Base-by-base conservation (phyloP, 257 asterid genomes). In the Nicotiana paniculata region DNA sequence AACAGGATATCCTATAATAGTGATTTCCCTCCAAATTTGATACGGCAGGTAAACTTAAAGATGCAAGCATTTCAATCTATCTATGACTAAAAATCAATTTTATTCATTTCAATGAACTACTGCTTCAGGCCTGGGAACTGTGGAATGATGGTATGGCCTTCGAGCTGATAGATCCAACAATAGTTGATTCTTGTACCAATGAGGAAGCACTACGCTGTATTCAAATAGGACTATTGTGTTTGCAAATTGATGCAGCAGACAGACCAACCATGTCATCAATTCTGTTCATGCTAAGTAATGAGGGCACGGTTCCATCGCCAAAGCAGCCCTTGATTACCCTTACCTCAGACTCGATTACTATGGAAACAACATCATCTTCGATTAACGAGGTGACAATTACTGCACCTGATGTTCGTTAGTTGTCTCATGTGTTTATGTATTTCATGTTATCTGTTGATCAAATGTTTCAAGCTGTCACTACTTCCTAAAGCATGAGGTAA, bases 161-260 rank as follows among this genome's bases (percentile, higher is more conserved):
- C n/a, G 84, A 82, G 10, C 66, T 80, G 8, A 11, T 75, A 55
- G 86, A 88, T 84, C 83, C 86, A 58, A 13, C 78, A 2, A 33
- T 74, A 10, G 86, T 58, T 26, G 86, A 65, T 18, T 78, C 82
- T 0, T 83, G 43, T 46, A 12, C 63, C 26, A 9, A 9, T 1
- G 62, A 51, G 70, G 87, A 83, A 78, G 88, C 43, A 11, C 1
- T 46, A 32, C 80, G 85, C 63, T 85, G 86, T 80, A 70, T 85
- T 59, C 87, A 79, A 6, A 83, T 88, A 5, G 82, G 89, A 3
- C 86, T 88, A 11, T 58, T 88, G 78, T 88, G 89, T n/a, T 88
- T 87, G 16, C 87, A 87, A 43, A 81, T 77, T 16, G 74, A 70
- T 3, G 84, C 88, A 4, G 77, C 10, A 18, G 84, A 87, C 9